phyloP scores from a whole-genome alignment of 768 basidiomycete species.

The Serendipita sp. region DNA sequence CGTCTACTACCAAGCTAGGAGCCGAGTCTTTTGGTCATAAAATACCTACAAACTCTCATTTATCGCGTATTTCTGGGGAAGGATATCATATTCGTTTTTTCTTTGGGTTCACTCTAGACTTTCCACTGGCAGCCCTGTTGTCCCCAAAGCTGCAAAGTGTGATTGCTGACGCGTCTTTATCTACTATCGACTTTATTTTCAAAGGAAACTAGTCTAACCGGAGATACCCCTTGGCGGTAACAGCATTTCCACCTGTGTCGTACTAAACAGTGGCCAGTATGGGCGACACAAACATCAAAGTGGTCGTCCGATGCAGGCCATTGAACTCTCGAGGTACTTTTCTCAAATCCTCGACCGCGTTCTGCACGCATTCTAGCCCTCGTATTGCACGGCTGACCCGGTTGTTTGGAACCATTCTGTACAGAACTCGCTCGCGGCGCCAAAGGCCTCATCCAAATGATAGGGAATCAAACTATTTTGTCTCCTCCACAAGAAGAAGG shows the following conservation, averaged over 20 bases:
- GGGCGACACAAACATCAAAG: constrained; percentile 19
- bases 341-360: background rate
- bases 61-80: background rate
- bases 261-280: background rate
- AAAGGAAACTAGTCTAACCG: no score
- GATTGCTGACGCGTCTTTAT: no score
- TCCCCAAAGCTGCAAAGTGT: no score
- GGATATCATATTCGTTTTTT: background rate
- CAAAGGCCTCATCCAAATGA: constrained; percentile 87
- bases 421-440: constrained; percentile 87
- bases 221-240: no score
- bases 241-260: no score
- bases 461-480: constrained; percentile 81
- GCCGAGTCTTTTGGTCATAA: background rate
- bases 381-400: background rate
- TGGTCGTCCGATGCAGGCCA: constrained; percentile 89
- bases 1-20: no score
- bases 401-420: background rate
- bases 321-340: constrained; percentile 81
- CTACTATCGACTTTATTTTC: no score
- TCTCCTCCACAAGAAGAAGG: constrained; percentile 58
- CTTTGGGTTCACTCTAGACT: background rate
- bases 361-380: background rate
- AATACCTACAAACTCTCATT: background rate
- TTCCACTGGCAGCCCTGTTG: background rate